Evolutionary conservation across 371 early-diverging fungal genomes (phyloP), one percentile per base, ranked within the genome.

Genomic region (Batkoa obscura): DNA sequence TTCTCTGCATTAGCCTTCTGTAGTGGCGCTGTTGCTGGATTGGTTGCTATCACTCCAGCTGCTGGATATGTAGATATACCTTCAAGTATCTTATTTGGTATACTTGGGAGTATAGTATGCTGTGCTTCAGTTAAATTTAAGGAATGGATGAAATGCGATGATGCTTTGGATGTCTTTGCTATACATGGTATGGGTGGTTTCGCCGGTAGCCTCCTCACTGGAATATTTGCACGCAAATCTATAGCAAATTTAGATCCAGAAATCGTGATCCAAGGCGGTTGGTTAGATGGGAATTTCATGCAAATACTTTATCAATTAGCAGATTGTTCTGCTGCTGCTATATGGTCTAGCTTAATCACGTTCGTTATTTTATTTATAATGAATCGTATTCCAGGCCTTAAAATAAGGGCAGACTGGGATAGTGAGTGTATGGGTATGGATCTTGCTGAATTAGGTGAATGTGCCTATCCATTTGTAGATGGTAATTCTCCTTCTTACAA

Each of bases 11-110:
- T 93, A 34, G 88, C 85, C 9, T 91, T 89, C 64, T 93, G 94
- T 66, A 82, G 86, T 3, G 94, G 94, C 34, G 90, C 87, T 15
- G 85, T 94, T 35, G 79, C 90, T 9, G 95, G 90, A 8, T 68
- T 94, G n/a, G 94, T 91, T 2, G 79, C 84, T 12, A 90, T 94
- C 58, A 94, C 95, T 0, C 95, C 95, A 8, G 90, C 75, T 2
- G 78, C 89, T 1, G 95, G 95, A 5, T 93, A 68, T 58, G 88
- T 92, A 31, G 78, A 81, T 47, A 47, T 47, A 3, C 47, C 47
- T 47, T 8, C 47, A 5, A 47, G 47, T 47, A 31, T 47, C 4
- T 36, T 86, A 2, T 82, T 89, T 58, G 93, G 94, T 17, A 69
- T 83, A 55, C 43, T 80, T 43, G 80, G 79, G 38, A 81, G 76